Evolutionary conservation across 2,329 filamentous ascomycete genomes (phyloP).

Genomic region (Paraconiothyrium sp.): DNA sequence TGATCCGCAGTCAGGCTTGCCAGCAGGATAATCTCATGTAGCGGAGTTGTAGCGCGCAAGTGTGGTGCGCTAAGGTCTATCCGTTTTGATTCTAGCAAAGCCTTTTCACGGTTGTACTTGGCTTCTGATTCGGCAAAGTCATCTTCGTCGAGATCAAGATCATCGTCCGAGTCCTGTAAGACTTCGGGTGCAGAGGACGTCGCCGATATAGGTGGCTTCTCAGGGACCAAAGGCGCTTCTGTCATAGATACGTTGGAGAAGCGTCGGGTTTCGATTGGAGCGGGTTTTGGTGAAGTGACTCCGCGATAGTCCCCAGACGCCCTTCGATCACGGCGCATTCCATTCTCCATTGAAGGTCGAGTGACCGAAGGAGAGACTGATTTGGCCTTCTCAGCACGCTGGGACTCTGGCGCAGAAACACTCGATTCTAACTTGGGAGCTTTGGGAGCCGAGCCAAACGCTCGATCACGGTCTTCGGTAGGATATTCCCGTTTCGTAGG

Average conservation of each 20-base stretch:
- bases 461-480: slow-evolving; percentile 54
- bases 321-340: slow-evolving; percentile 32
- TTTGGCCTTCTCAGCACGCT: slow-evolving; percentile 33
- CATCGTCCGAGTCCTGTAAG: slow-evolving; percentile 57
- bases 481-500: slow-evolving; percentile 58
- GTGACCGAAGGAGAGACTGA: slow-evolving; percentile 34
- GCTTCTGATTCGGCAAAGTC: slow-evolving; percentile 57
- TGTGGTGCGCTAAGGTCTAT: slow-evolving; percentile 54
- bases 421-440: slow-evolving; percentile 44
- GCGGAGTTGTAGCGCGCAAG: slow-evolving; percentile 54
- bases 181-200: slow-evolving; percentile 44
- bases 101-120: slow-evolving; percentile 57
- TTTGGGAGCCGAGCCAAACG: slow-evolving; percentile 44
- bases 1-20: slow-evolving; percentile 49
- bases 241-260: slow-evolving; percentile 48
- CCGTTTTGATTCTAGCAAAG: slow-evolving; percentile 54
- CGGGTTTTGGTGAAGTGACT: slow-evolving; percentile 35
- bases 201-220: slow-evolving; percentile 40
- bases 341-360: slow-evolving; percentile 27
- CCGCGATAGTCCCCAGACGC: slow-evolving; percentile 34
- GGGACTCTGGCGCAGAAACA: slow-evolving; percentile 28
- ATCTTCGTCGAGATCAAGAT: slow-evolving; percentile 57
- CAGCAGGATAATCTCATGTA: slow-evolving; percentile 56
- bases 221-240: slow-evolving; percentile 40
- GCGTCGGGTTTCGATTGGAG: slow-evolving; percentile 41